phyloP scores from a whole-genome alignment of 148 eudicot genomes.

The Silene uniflora region DNA sequence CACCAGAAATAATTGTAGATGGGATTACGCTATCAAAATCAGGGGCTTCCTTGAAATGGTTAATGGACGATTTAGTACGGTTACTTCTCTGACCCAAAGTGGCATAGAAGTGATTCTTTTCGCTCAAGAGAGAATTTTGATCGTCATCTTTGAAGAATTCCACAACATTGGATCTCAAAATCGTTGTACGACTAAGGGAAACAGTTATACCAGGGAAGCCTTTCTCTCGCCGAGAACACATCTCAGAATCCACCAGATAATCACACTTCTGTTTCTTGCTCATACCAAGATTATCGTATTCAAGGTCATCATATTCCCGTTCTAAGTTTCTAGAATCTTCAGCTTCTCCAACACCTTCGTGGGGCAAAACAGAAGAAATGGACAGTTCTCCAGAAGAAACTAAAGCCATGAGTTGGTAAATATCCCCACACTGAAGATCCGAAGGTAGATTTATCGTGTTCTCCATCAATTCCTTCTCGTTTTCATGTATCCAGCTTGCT shows the following conservation, averaged over 20 bases:
- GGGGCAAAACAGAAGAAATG: slow-evolving; percentile 64
- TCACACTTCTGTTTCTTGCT: slow-evolving; percentile 43
- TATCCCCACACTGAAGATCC: slow-evolving; percentile 88
- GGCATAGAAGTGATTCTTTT: slow-evolving; percentile 33
- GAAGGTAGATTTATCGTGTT: slow-evolving; percentile 50
- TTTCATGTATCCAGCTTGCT: slow-evolving; percentile 62
- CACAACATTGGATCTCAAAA: slow-evolving; percentile 37
- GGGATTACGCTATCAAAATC: slow-evolving; percentile 36
- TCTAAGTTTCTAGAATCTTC: slow-evolving; percentile 68
- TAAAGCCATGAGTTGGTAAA: slow-evolving; percentile 59
- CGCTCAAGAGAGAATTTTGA: slow-evolving; percentile 25
- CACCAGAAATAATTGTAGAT: slow-evolving; percentile 29
- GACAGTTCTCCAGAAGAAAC: slow-evolving; percentile 66
- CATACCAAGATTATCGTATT: slow-evolving; percentile 24
- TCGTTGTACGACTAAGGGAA: slow-evolving; percentile 43
- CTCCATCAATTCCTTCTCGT: slow-evolving; percentile 62
- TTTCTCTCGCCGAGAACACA: slow-evolving; percentile 65
- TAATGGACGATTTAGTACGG: slow-evolving; percentile 23
- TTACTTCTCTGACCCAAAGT: slow-evolving; percentile 31
- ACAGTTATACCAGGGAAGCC: slow-evolving; percentile 92
- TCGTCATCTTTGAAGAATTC: slow-evolving; percentile 42
- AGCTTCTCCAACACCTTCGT: slow-evolving; percentile 86
- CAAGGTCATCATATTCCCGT: slow-evolving; percentile 51
- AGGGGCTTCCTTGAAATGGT: slow-evolving; percentile 34
- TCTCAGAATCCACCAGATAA: slow-evolving; percentile 51